Base-by-base conservation (phyloP, 1,284 basidiomycete genomes). In the Megacollybia platyphylla region DNA sequence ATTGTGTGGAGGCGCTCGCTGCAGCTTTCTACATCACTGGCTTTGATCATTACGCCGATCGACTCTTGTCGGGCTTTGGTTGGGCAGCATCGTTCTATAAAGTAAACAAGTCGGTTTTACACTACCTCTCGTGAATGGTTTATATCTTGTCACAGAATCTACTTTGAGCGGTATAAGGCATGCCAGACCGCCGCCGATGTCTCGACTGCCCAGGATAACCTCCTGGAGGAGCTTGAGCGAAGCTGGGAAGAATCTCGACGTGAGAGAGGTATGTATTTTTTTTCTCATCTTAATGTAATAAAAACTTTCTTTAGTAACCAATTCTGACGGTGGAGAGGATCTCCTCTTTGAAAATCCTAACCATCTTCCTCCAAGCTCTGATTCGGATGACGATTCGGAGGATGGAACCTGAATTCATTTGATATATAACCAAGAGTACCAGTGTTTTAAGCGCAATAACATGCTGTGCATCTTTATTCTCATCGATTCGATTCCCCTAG, bases 1-100 rank as follows among this genome's bases (percentile, higher is more conserved):
- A 88, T 55, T 93, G 91, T 48, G 90, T 88, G 17, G 92, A 96
- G 60, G 93, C 93, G 0, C 72, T 94, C 2, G 91, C 92, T 0
- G 92, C 91, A 0, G 84, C 88, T 0, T 92, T 97, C 53, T 93
- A 88, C 57, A 86, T 96, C 53, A 86, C 87, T 0, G 89, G 90
- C 0, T 88, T 90, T 49, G 73, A 84, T 49, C 59, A 71, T 1
- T 84, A 89, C 57, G 91, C 87, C 0, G 83, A 91, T 47, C 65
- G 70, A 10, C 58, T 97, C 20, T 60, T 94, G 24, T 68, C 69
- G 44, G 79, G 77, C 8, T 96, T 96, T 55, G 84, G 87, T 4
- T 94, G 91, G 90, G 90, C 87, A 2, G 73, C 73, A 37, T 75
- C 87, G 2, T 94, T 94, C 60, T 87, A 75, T 65, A 70, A 78